Conservation (phyloP, 805 yeast species). For the Kuraishia piskuri region DNA sequence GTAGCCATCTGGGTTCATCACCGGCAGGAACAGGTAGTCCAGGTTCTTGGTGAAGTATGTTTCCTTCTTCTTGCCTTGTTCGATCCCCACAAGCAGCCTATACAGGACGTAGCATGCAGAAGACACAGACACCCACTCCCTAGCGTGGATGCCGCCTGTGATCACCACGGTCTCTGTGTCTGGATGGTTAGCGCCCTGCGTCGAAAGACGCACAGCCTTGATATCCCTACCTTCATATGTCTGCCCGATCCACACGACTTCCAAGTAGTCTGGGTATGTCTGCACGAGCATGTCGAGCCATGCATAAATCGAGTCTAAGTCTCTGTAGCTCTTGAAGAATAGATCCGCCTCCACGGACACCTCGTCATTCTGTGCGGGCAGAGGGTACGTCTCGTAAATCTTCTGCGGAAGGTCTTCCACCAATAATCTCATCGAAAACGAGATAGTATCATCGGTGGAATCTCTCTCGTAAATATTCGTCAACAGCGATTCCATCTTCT, state of each 20-base stretch:
- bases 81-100: constrained; percentile 39
- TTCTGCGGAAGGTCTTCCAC: constrained; percentile 51
- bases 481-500: constrained; percentile 16
- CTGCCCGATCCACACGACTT: constrained; percentile 59
- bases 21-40: constrained; percentile 74
- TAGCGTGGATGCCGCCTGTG: constrained; percentile 80
- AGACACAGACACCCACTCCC: constrained; percentile 83
- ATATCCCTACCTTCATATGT: constrained; percentile 70
- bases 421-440: constrained; percentile 28
- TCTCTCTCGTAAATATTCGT: constrained; percentile 1
- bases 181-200: constrained; percentile 26
- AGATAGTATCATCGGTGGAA: constrained; percentile 6
- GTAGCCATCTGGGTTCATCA: constrained; percentile 88
- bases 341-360: constrained; percentile 28
- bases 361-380: constrained; percentile 3
- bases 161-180: constrained; percentile 56
- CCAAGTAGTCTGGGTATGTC: constrained; percentile 57
- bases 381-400: constrained; percentile 47
- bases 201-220: constrained; percentile 56
- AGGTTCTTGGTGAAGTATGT: constrained; percentile 42
- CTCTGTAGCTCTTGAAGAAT: constrained; percentile 66
- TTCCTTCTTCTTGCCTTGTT: constrained; percentile 28
- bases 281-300: constrained; percentile 60
- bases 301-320: constrained; percentile 56
- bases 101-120: constrained; percentile 52